Evolutionary conservation across 495 filamentous ascomycete genomes (phyloP), one percentile per base, ranked within the genome.

Genomic region (Trichoderma asperelloides): DNA sequence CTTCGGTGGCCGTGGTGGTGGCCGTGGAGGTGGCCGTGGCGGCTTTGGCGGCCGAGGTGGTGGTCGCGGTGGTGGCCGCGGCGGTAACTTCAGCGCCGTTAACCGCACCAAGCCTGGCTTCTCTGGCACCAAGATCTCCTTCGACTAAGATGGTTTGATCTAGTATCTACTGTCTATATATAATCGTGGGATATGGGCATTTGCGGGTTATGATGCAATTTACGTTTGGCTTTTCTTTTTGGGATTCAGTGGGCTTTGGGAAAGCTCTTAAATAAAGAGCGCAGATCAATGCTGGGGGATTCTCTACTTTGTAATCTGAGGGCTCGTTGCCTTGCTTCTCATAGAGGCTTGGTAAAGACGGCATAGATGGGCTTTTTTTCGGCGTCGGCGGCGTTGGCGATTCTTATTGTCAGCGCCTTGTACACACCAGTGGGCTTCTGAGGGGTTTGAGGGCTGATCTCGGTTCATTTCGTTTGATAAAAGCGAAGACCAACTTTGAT

Each of bases 11-110:
- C 75, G 79, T 67, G 82, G 81, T 68, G 75, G 80, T 67, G 74
- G 84, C 63, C 75, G 82, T 64, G 79, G 78, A 69, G 66, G 80
- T 68, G 79, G 86, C 65, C 80, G 84, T 69, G 74, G 83, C 68
- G 78, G 83, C 70, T 79, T 85, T 68, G 82, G 83, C 41, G 75
- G 83, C 64, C 79, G 85, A 69, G 81, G 86, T 69, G 79, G 84
- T 28, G 74, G 84, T 71, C 78, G 81, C 70, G 77, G 79, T 68
- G 74, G 76, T 45, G 79, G 84, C 47, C 79, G 84, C 69, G 74
- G 82, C 66, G 78, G 84, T 63, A 77, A 86, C 68, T 27, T 64
- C 33, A 64, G 62, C 33, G n/a, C 33, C 23, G 62, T 39, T 15
- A 43, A 43, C 40, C 33, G 33, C 21, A 40, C 62, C 21, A 60